phyloP scores from a whole-genome alignment of 2,329 filamentous ascomycete genomes.

The Penicillium crustosum region DNA sequence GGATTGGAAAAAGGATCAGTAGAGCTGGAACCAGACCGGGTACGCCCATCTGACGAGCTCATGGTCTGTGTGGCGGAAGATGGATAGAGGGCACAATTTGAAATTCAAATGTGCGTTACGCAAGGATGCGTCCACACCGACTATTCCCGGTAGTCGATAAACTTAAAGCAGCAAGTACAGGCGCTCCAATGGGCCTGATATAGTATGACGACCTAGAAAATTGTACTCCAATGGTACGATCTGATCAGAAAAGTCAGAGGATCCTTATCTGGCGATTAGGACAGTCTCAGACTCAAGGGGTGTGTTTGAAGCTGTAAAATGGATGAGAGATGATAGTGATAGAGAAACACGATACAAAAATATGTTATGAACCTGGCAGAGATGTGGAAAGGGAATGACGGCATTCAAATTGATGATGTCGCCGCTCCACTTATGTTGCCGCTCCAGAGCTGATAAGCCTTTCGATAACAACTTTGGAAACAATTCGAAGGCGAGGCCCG shows the following conservation, averaged over 20 bases:
- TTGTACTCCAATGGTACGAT: neutral
- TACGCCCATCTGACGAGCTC: constrained; percentile 43
- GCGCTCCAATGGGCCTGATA: neutral
- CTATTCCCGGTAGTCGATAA: constrained; percentile 12
- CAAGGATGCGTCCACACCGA: constrained; percentile 24
- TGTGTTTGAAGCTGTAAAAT: neutral
- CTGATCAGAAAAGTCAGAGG: neutral
- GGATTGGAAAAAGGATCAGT: constrained; percentile 59
- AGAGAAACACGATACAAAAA: neutral
- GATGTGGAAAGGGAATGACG: constrained; percentile 19
- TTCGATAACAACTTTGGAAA: neutral
- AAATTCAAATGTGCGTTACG: constrained; percentile 21
- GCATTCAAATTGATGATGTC: constrained; percentile 26
- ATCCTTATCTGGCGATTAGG: neutral
- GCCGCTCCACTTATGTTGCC: constrained; percentile 24
- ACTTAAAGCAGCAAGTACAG: constrained; percentile 7
- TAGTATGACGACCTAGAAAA: neutral
- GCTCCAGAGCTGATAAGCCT: constrained; percentile 21
- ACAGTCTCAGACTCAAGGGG: neutral
- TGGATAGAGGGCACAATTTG: constrained; percentile 12
- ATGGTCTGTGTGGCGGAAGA: constrained; percentile 29
- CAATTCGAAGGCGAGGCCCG: neutral
- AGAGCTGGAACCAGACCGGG: constrained; percentile 45
- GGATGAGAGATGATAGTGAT: neutral
- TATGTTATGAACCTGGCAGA: constrained; percentile 1